A percentile compares a stretch with the other conserved stretches of the same genome.
phyloP scores from a whole-genome alignment of 345 rosid species.

The Salix dunnii region DNA sequence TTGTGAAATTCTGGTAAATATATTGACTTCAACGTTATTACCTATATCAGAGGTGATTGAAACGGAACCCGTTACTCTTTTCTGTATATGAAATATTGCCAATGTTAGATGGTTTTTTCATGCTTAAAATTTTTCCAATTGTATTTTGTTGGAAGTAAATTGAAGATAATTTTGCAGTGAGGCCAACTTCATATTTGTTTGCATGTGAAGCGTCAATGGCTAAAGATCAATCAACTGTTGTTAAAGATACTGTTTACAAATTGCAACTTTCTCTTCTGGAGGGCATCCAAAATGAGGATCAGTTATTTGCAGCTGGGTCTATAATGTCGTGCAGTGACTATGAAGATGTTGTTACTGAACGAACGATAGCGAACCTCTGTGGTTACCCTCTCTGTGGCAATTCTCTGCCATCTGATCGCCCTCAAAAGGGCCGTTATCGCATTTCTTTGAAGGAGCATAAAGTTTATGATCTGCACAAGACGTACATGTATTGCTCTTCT shows the following conservation, averaged over 20 bases:
- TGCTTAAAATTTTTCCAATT: too few species aligned
- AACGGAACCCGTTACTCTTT: too few species aligned
- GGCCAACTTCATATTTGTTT: too few species aligned
- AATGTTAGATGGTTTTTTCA: too few species aligned
- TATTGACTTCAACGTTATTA: too few species aligned
- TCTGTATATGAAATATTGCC: too few species aligned
- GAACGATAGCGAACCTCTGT: slow-evolving; percentile 54
- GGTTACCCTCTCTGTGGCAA: slow-evolving; percentile 69
- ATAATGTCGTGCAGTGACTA: slow-evolving; percentile 64
- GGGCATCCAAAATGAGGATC: slow-evolving; percentile 48
- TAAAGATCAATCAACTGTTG: slow-evolving; percentile 23
- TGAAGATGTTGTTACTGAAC: slow-evolving; percentile 67
- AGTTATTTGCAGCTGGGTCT: slow-evolving; percentile 56
- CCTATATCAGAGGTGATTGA: too few species aligned
- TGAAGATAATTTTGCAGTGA: too few species aligned
- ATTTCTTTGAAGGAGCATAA: slow-evolving; percentile 68
- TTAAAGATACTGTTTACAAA: slow-evolving; percentile 54
- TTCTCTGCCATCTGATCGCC: slow-evolving; percentile 43
- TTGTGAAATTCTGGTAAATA: too few species aligned
- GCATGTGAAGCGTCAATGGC: slow-evolving; percentile 23
- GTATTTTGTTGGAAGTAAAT: too few species aligned
- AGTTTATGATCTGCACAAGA: slow-evolving; percentile 61
- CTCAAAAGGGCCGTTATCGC: slow-evolving; percentile 57
- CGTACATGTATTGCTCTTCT: slow-evolving; percentile 61
- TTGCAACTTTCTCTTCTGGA: slow-evolving; percentile 66